Evolutionary conservation across 768 basidiomycete species (phyloP), one percentile per base, ranked within the genome.

Genomic region (Trametopsis cervina): DNA sequence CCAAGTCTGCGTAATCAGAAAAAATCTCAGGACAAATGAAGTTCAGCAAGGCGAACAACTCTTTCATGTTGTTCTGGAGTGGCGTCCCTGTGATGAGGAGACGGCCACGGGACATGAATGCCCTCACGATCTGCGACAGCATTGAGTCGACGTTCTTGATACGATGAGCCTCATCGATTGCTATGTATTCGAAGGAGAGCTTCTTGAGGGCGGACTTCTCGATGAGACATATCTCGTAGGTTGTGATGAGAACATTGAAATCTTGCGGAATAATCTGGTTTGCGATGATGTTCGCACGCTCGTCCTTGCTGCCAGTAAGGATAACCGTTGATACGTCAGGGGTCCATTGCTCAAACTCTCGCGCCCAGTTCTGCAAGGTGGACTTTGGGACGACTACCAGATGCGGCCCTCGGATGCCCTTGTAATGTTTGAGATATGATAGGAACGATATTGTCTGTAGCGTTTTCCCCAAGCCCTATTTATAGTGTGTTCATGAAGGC

Each of bases 131-230:
- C 67, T 96, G 91, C 13, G 85, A 84, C 13, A 99, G 77, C 58
- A 98, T 85, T 11, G 91, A 95, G 64, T 97, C 91, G 56, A 95
- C 93, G 63, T 98, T 98, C 72, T 98, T 98, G 77, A 99, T 99
- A 20, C 96, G 86, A 61, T 99, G 95, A 0, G 95, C 95, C 68
- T 99, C 95, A 68, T 99, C 95, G 60, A 99, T 98, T 55, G 88
- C 80, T 65, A 97, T 97, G 67, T 98, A 98, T 65, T 95, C 90
- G 71, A 97, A 98, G 0, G 85, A 86, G 64, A 97, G 90, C 65
- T 95, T 95, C 68, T 90, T 91, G 53, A 98, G 73, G 0, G 85
- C 77, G n/a, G 80, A 74, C 66, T 92, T 92, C 64, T 99, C 96
- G 56, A 95, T 90, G 54, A 98, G 77, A 63, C 92, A 95, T 52